These are phyloP conservation scores for Fusarium beomiforme DNA, from an alignment of 2,329 filamentous ascomycete genomes.

Conservation along the genomic window DNA sequence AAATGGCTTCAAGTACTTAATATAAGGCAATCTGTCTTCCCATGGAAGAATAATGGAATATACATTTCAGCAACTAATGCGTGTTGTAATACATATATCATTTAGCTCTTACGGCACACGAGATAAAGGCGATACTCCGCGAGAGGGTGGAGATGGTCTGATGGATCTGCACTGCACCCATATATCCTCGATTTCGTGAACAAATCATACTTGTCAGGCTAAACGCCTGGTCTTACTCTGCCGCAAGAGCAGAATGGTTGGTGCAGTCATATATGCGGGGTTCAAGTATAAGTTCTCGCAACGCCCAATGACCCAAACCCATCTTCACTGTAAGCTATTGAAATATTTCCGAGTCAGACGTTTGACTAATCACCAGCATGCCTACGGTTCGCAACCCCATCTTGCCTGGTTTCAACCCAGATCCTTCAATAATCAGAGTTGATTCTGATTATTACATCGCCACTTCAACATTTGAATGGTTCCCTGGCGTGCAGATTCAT, in stretches of 20 bases:
- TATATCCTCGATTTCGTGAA: neutral
- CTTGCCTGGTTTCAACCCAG: constrained; percentile 64
- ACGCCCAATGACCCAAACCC: neutral
- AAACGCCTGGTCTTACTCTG: neutral
- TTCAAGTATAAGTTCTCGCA: neutral
- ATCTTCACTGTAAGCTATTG: neutral
- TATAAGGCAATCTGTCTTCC: neutral
- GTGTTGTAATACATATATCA: neutral
- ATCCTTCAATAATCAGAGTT: constrained; percentile 63
- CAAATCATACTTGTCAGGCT: neutral
- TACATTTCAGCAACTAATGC: too few relatives aligned
- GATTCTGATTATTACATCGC: constrained; percentile 64
- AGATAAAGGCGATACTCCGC: neutral
- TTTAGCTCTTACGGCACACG: neutral
- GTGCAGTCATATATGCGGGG: neutral
- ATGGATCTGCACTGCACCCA: neutral
- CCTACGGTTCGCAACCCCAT: constrained; percentile 61
- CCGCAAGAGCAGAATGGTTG: neutral
- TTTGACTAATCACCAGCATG: constrained; percentile 47
- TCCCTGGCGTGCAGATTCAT: constrained; percentile 63
- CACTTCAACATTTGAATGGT: constrained; percentile 65
- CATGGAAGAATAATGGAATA: neutral
- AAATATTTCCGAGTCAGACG: neutral
- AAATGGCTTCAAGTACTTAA: neutral
- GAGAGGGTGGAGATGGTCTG: neutral